Percentiles rank a stretch among this genome's conserved stretches.
These are phyloP conservation scores for Candida maris DNA, from an alignment of 805 yeast species.

Conservation along the genomic window DNA sequence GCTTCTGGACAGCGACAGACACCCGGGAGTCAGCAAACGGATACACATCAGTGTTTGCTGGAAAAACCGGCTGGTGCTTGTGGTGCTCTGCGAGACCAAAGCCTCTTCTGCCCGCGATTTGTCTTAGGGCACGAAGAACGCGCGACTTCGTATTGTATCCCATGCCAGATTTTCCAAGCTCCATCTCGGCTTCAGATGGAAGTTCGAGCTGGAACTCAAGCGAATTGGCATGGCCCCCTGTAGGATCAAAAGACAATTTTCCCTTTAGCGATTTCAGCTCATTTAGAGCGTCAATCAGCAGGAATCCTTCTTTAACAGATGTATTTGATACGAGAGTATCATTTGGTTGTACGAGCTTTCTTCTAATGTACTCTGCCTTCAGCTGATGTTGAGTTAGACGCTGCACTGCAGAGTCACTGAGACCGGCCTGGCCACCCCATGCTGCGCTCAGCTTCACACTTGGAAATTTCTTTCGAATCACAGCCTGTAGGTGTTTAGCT, in stretches of 20 bases:
- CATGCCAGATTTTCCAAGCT: conserved; percentile 24
- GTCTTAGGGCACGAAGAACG: conserved; percentile 27
- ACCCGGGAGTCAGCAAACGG: conserved; percentile 26
- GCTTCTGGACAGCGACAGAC: conserved; percentile 17
- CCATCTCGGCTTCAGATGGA: conserved; percentile 17
- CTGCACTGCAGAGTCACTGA: not conserved
- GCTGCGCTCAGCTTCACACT: not conserved
- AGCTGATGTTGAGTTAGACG: conserved; percentile 2
- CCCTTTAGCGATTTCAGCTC: conserved; percentile 5
- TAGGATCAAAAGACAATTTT: conserved; percentile 3
- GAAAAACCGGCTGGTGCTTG: conserved; percentile 13
- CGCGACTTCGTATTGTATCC: conserved; percentile 27
- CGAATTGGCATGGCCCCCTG: not conserved
- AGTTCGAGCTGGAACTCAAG: conserved; percentile 7
- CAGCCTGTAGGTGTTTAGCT: not conserved
- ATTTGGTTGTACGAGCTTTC: conserved; percentile 1
- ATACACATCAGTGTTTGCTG: conserved; percentile 17
- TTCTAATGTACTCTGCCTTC: conserved; percentile 7
- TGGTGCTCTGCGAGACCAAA: conserved; percentile 14
- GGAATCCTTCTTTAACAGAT: conserved; percentile 8
- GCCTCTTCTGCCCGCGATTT: conserved; percentile 22
- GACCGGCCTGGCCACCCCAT: too few relatives aligned
- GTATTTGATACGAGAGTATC: conserved; percentile 1
- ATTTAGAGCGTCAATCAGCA: conserved; percentile 5
- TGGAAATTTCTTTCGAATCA: not conserved